phyloP scores from a whole-genome alignment of 2,329 filamentous ascomycete genomes.

The Pestalotiopsis sp. region DNA sequence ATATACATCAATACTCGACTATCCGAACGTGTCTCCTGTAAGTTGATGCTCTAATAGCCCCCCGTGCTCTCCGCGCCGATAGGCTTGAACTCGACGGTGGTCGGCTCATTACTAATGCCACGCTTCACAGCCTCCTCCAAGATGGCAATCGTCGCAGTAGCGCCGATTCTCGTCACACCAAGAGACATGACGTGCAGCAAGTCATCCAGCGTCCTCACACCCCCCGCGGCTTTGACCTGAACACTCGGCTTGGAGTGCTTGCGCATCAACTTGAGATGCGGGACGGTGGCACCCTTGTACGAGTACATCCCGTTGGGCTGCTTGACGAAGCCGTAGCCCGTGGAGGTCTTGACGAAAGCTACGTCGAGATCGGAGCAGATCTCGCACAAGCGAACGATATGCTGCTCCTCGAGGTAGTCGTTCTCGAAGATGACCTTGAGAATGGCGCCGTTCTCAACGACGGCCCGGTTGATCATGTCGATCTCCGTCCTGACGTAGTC shows the following conservation, averaged over 20 bases:
- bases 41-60: not conserved
- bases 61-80: not conserved
- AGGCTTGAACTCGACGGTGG: not conserved
- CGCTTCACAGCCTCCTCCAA: conserved; percentile 55
- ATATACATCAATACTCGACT: too few species aligned
- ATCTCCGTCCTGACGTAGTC: conserved; percentile 58
- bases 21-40: too few species aligned
- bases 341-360: conserved; percentile 63
- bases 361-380: conserved; percentile 55
- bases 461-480: conserved; percentile 48
- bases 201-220: conserved; percentile 59
- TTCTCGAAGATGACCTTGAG: conserved; percentile 68
- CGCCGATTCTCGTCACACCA: conserved; percentile 58
- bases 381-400: conserved; percentile 55
- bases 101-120: conserved; percentile 40
- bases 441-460: conserved; percentile 43
- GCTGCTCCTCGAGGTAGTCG: conserved; percentile 52
- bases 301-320: conserved; percentile 51
- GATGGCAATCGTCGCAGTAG: conserved; percentile 57
- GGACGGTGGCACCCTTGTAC: conserved; percentile 55
- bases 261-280: conserved; percentile 57
- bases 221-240: conserved; percentile 61
- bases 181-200: conserved; percentile 55
- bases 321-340: conserved; percentile 64
- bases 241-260: conserved; percentile 43